Percentiles rank a stretch among this genome's conserved stretches.
Conservation (phyloP, 108 stramenopile genomes). For the Nitzschia sp. region DNA sequence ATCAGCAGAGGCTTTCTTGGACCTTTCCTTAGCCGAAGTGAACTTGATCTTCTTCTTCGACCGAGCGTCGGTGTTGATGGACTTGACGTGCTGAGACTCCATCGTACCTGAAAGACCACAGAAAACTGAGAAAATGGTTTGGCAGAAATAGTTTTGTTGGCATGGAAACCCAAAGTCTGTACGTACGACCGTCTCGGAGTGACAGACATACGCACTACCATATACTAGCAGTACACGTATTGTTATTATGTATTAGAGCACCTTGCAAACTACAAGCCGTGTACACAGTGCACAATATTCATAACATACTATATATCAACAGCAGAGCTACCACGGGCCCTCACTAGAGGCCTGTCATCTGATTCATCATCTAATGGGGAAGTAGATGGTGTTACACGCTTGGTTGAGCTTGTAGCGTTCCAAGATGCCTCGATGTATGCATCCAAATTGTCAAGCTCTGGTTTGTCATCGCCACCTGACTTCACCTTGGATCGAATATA, state of each 20-base stretch:
- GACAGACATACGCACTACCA: not conserved
- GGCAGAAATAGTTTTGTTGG: not conserved
- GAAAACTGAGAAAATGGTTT: not conserved
- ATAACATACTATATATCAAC: too few species aligned
- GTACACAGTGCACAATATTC: too few species aligned
- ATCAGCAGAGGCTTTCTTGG: slow-evolving; percentile 77
- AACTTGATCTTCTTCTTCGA: slow-evolving; percentile 77
- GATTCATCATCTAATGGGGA: not conserved
- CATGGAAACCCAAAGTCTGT: not conserved
- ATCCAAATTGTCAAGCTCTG: not conserved
- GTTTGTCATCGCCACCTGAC: not conserved
- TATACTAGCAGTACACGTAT: too few species aligned
- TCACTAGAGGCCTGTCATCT: not conserved
- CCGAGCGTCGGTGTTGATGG: slow-evolving; percentile 60
- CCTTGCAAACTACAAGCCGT: too few species aligned
- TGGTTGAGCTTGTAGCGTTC: not conserved
- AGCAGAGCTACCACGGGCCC: too few species aligned
- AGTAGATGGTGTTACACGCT: not conserved
- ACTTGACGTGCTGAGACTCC: slow-evolving; percentile 45
- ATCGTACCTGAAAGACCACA: not conserved
- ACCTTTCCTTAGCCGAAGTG: slow-evolving; percentile 61
- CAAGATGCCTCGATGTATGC: not conserved
- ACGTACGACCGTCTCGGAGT: not conserved
- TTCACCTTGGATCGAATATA: slow-evolving; percentile 17
- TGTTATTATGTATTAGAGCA: too few species aligned